Conservation (phyloP, 805 yeast species). For the Metschnikowia continentalis region DNA sequence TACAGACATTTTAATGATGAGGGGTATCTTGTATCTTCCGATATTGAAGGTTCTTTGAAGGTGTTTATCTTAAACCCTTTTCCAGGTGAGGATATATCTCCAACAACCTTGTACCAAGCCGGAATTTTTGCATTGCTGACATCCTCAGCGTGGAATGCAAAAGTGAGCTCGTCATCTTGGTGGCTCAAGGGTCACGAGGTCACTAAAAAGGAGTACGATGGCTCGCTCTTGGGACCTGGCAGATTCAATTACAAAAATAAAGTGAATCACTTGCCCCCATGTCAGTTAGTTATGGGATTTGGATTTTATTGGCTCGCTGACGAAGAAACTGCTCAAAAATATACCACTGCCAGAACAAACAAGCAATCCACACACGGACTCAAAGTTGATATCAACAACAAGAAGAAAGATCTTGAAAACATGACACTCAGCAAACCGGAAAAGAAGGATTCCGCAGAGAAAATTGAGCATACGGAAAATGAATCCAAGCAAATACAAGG, state of each 20-base stretch:
- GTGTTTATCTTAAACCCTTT: constrained; percentile 81
- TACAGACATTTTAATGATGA: constrained; percentile 69
- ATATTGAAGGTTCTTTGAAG: constrained; percentile 65
- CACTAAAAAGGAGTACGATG: constrained; percentile 64
- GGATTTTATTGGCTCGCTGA: constrained; percentile 74
- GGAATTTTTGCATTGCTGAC: constrained; percentile 79
- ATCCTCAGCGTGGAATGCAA: constrained; percentile 87
- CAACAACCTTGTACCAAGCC: constrained; percentile 84
- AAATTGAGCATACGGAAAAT: constrained; percentile 4
- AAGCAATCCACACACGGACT: constrained; percentile 38
- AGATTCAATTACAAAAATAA: constrained; percentile 51
- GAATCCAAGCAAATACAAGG: background rate
- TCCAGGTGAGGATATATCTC: constrained; percentile 69
- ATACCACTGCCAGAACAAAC: constrained; percentile 23
- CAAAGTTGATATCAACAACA: constrained; percentile 30
- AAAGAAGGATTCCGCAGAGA: constrained; percentile 8
- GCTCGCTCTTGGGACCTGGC: constrained; percentile 57
- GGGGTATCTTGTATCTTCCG: constrained; percentile 72
- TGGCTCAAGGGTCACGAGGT: constrained; percentile 67
- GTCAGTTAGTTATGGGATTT: constrained; percentile 87
- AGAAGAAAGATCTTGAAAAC: constrained; percentile 35
- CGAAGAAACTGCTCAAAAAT: constrained; percentile 43
- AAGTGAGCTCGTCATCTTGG: constrained; percentile 81
- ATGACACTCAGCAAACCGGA: constrained; percentile 6
- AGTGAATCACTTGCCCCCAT: constrained; percentile 64